phyloP scores from a whole-genome alignment of 2,329 filamentous ascomycete species.

The Atkinsonella texensis region DNA sequence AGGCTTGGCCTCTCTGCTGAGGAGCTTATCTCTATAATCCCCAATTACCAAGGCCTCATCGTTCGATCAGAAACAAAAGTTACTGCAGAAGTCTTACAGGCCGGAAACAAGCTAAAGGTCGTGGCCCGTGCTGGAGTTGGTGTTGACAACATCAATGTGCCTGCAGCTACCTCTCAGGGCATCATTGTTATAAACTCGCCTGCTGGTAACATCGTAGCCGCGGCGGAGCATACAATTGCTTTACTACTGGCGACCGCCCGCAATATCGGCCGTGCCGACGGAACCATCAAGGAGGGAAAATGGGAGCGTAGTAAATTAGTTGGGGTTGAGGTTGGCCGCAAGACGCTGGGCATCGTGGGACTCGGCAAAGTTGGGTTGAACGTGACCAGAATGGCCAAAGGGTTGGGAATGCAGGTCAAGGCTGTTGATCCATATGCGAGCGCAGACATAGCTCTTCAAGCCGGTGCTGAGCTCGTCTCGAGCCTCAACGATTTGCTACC shows the following conservation, averaged over 20 bases:
- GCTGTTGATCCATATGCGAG: constrained; percentile 72
- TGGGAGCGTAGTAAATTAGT: constrained; percentile 68
- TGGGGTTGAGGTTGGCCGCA: constrained; percentile 66
- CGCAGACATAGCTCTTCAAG: constrained; percentile 54
- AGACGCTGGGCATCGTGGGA: constrained; percentile 65
- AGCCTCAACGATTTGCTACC: constrained; percentile 49
- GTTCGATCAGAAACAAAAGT: constrained; percentile 76
- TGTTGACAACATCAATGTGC: constrained; percentile 72
- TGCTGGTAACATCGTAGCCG: constrained; percentile 68
- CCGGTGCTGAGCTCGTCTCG: constrained; percentile 51
- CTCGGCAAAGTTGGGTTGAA: constrained; percentile 75
- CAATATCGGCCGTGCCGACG: constrained; percentile 58
- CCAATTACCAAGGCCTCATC: constrained; percentile 63
- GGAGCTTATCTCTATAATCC: constrained; percentile 55
- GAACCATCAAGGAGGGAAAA: constrained; percentile 55
- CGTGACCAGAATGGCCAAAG: constrained; percentile 67
- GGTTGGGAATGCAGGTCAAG: constrained; percentile 63
- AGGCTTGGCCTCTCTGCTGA: constrained; percentile 48
- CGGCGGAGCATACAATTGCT: constrained; percentile 66
- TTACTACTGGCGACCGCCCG: constrained; percentile 63
- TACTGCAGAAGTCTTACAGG: constrained; percentile 52
- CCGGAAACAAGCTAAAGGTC: constrained; percentile 59
- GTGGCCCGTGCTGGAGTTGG: constrained; percentile 73
- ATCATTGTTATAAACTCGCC: constrained; percentile 75
- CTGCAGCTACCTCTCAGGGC: constrained; percentile 57